Conservation (phyloP, 352 stramenopile genomes). For the Sclerospora graminicola region DNA sequence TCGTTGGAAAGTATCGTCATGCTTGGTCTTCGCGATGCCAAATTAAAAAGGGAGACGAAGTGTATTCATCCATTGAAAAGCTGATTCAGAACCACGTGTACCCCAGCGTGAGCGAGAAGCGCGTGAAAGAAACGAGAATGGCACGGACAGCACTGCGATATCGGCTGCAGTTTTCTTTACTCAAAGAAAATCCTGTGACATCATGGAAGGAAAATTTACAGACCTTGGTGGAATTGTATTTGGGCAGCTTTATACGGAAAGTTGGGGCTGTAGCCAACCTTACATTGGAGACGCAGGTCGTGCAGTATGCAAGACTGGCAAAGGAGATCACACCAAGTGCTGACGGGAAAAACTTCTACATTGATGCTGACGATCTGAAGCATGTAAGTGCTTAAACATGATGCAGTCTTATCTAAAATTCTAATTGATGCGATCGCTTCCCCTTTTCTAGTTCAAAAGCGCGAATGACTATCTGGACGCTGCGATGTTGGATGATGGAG, state of each 20-base stretch:
- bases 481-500: slow-evolving; percentile 53
- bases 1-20: slow-evolving; percentile 52
- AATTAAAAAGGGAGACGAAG: slow-evolving; percentile 11
- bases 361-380: slow-evolving; percentile 53
- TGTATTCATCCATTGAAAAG: slow-evolving; percentile 26
- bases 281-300: slow-evolving; percentile 53
- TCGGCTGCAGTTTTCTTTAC: slow-evolving; percentile 52
- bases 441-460: slow-evolving; percentile 52
- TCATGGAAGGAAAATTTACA: slow-evolving; percentile 39
- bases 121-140: slow-evolving; percentile 9
- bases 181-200: slow-evolving; percentile 40
- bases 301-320: slow-evolving; percentile 57
- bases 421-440: background rate
- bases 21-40: slow-evolving; percentile 40
- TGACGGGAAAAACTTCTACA: slow-evolving; percentile 26
- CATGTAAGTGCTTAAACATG: slow-evolving; percentile 27
- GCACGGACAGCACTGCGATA: slow-evolving; percentile 48
- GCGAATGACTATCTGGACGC: slow-evolving; percentile 61
- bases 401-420: background rate
- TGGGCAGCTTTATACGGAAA: slow-evolving; percentile 39
- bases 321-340: slow-evolving; percentile 32
- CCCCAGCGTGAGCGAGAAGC: slow-evolving; percentile 4
- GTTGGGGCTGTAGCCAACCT: slow-evolving; percentile 47
- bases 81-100: slow-evolving; percentile 36
- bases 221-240: slow-evolving; percentile 28